Evolutionary conservation across 225 moss, liverwort and hornwort genomes (phyloP), one percentile per base, ranked within the genome.

Genomic region (Bryum argenteum): DNA sequence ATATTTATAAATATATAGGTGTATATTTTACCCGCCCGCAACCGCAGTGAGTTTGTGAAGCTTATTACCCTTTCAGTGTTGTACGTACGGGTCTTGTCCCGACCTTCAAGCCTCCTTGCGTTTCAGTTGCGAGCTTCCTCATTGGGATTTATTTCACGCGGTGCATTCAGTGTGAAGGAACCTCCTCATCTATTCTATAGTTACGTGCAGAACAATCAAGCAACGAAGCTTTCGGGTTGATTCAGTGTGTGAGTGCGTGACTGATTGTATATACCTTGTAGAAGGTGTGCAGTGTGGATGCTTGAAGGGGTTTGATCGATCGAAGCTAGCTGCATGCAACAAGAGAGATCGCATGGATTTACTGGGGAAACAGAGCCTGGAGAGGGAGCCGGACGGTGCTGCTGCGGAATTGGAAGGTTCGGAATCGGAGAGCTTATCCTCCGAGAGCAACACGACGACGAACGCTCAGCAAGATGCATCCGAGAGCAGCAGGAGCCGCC

Each of bases 371-470:
- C 81, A 82, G 78, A 28, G 28, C 28, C 28, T 28, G 28, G 28
- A 28, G 28, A 57, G 85, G 54, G 69, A 81, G 60, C 41, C 44
- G 38, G 78, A 75, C 44, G 53, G 28, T 17, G 74, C 77, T 59
- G 77, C 37, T 11, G 73, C 69, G 42, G 72, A 58, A 48, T 73
- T 60, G 5, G 47, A 47, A 47, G 47, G 73, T 11, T 81, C 81
- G 1, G 33, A 33, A 33, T 78, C 76, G 0, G 85, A 85, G 16
- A 72, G 81, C 21, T 73, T 85, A 39, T 85, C 85, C 11, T 85
- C 85, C 20, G 85, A 81, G 63, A 85, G 81, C 66, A 85, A 85
- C 79, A 85, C 81, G 0, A 81, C 81, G 12, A 80, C 80, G 8
- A 80, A 81, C 65, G 62, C 56, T 0, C 58, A 62, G 17, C 81